Conservation (phyloP, 73 alveolate species). For the Tetrahymena borealis region DNA sequence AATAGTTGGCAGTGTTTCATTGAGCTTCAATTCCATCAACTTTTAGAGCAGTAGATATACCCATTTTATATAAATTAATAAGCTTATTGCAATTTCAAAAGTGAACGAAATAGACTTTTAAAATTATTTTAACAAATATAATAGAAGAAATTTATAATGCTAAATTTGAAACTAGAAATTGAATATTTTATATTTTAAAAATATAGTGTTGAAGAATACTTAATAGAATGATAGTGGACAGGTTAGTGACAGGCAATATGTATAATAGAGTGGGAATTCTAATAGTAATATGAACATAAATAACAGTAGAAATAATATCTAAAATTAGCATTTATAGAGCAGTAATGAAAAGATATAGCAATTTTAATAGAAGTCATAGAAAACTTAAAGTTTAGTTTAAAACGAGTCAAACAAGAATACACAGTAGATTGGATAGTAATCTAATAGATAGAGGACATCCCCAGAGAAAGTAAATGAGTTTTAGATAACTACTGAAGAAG, state of each 20-base stretch:
- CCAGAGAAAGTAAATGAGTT: not conserved
- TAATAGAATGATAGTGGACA: not conserved
- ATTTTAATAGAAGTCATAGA: not conserved
- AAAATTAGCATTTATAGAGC: not conserved
- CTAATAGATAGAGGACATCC: not conserved
- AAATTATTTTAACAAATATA: too few species aligned
- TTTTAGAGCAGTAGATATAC: not conserved
- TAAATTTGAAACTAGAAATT: not conserved
- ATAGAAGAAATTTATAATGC: not conserved
- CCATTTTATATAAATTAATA: too few species aligned
- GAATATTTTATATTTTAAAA: not conserved
- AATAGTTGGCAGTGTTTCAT: not conserved
- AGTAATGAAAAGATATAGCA: not conserved
- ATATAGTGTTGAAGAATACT: not conserved
- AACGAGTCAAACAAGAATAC: not conserved
- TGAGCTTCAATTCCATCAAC: not conserved
- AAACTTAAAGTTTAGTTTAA: not conserved
- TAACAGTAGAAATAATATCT: not conserved
- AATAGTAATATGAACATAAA: not conserved
- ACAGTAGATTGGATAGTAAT: not conserved
- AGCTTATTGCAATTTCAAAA: too few species aligned
- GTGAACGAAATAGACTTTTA: too few species aligned
- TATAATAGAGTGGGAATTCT: not conserved
- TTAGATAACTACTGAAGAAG: not conserved
- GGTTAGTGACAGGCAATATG: not conserved